Conservation (phyloP, 2,329 filamentous ascomycete genomes). For the Fonsecaea erecta region DNA sequence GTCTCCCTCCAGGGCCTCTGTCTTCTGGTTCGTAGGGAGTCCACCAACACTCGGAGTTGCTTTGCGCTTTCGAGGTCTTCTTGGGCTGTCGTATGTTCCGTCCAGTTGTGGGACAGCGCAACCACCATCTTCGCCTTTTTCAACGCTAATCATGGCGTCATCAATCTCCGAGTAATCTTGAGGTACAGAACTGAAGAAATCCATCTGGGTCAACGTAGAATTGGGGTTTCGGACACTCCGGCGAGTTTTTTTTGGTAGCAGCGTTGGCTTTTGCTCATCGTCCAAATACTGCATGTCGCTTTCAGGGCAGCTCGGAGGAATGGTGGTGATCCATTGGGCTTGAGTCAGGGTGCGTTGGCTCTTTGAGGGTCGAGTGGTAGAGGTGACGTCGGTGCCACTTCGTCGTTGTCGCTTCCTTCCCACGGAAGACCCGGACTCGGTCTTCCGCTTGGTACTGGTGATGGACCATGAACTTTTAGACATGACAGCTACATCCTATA, state of each 20-base stretch:
- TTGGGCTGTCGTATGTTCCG: conserved; percentile 29
- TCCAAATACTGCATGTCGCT: conserved; percentile 19
- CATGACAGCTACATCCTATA: conserved; percentile 15
- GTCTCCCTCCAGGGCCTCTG: conserved; percentile 5
- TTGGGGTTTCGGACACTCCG: conserved; percentile 27
- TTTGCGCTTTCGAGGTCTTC: conserved; percentile 26
- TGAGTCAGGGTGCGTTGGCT: conserved; percentile 37
- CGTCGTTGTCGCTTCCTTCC: conserved; percentile 27
- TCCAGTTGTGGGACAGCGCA: conserved; percentile 22
- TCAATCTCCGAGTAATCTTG: conserved; percentile 18
- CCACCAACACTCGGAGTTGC: neutral
- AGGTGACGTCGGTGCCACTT: conserved; percentile 10
- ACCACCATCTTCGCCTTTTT: neutral
- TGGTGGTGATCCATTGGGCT: conserved; percentile 32
- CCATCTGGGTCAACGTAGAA: conserved; percentile 39
- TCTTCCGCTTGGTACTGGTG: conserved; percentile 31
- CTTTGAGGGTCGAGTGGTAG: conserved; percentile 6
- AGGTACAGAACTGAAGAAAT: conserved; percentile 30
- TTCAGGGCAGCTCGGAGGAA: conserved; percentile 16
- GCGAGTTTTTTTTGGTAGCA: neutral
- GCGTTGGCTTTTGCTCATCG: neutral
- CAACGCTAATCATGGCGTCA: conserved; percentile 12
- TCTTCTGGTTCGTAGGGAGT: conserved; percentile 12
- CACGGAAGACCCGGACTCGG: conserved; percentile 17
- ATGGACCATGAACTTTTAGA: conserved; percentile 27